Percentiles rank a stretch among this genome's conserved stretches.
phyloP scores from a whole-genome alignment of 192 early-diverging fungal genomes.

The Coemansia sp. region DNA sequence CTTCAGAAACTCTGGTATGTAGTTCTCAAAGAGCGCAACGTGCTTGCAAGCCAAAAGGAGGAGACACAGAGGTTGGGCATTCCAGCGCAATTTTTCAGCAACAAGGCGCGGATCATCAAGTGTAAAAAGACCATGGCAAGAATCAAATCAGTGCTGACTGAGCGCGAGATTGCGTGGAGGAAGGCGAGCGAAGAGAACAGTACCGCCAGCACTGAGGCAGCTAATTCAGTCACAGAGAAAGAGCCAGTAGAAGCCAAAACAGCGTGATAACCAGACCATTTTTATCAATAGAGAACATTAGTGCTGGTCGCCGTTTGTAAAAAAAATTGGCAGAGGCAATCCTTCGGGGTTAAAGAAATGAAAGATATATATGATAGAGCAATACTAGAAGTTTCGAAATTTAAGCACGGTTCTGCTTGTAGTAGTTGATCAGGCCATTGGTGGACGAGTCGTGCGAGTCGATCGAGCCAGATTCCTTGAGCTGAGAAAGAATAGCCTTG shows the following conservation, averaged over 20 bases:
- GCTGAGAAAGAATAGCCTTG: slow-evolving; percentile 92
- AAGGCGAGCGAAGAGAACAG: slow-evolving; percentile 36
- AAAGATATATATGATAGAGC: not conserved
- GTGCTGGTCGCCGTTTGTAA: not conserved
- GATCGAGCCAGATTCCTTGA: slow-evolving; percentile 59
- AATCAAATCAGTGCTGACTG: slow-evolving; percentile 75
- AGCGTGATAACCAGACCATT: not conserved
- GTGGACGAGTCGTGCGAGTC: slow-evolving; percentile 86
- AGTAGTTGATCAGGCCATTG: slow-evolving; percentile 97
- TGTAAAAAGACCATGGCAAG: slow-evolving; percentile 82
- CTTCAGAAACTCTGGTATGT: slow-evolving; percentile 95
- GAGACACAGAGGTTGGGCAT: slow-evolving; percentile 63
- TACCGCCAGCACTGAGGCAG: not conserved
- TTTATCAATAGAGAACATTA: not conserved
- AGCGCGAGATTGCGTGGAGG: slow-evolving; percentile 67
- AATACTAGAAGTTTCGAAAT: not conserved
- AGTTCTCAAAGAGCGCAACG: slow-evolving; percentile 79
- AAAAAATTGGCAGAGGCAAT: not conserved
- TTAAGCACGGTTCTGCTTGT: slow-evolving; percentile 54
- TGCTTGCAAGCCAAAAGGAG: slow-evolving; percentile 70
- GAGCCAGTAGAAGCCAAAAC: not conserved
- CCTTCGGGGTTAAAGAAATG: not conserved
- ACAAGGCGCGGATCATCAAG: slow-evolving; percentile 66
- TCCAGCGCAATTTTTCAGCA: slow-evolving; percentile 54
- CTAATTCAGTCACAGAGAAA: not conserved